Evolutionary conservation across 108 stramenopile genomes (phyloP).

Genomic region (Conticribra guillardii): DNA sequence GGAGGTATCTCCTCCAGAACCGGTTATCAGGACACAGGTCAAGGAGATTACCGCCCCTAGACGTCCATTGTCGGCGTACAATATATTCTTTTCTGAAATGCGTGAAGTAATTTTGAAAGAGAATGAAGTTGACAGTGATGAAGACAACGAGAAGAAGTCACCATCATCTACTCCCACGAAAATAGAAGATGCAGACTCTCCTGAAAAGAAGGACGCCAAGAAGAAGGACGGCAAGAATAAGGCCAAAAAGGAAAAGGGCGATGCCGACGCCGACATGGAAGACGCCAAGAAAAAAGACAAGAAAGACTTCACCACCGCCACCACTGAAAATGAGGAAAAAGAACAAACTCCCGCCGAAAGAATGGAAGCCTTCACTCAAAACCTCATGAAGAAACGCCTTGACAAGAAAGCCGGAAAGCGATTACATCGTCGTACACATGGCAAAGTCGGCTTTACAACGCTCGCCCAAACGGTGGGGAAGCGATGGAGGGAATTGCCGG

Average conservation of each 20-base stretch:
- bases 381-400: slow-evolving; percentile 31
- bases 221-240: too few relatives aligned
- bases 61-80: slow-evolving; percentile 40
- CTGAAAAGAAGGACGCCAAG: too few relatives aligned
- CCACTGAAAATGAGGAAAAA: background rate
- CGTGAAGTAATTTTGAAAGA: slow-evolving; percentile 31
- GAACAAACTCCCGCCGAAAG: background rate
- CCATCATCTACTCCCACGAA: background rate
- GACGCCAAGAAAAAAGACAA: background rate
- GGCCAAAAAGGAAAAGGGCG: background rate
- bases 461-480: slow-evolving; percentile 35
- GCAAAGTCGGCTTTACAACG: slow-evolving; percentile 39
- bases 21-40: background rate
- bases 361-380: slow-evolving; percentile 30
- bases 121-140: slow-evolving; percentile 7
- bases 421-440: slow-evolving; percentile 41
- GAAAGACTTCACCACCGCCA: background rate
- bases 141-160: background rate
- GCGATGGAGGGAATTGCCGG: slow-evolving; percentile 30
- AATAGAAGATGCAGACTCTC: background rate
- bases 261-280: background rate
- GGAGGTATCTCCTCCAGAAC: background rate
- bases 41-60: slow-evolving; percentile 8
- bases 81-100: slow-evolving; percentile 44
- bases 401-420: slow-evolving; percentile 16